Conservation (phyloP, 345 rosid species). For the Noccaea bulbosa region DNA sequence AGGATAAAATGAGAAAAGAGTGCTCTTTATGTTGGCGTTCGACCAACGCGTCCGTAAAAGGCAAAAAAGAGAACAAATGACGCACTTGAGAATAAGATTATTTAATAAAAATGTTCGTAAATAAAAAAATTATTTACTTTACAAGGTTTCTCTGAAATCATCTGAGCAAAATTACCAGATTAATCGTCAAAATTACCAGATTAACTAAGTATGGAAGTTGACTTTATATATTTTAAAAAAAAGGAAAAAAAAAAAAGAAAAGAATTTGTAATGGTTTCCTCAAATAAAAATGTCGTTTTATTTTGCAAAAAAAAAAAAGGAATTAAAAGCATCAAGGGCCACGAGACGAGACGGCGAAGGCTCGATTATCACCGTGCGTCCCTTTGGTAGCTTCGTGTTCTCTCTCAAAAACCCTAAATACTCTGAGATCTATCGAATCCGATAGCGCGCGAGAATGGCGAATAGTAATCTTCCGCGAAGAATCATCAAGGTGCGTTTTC, state of each 20-base stretch:
- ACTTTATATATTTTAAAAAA: no score
- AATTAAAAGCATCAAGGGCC: slow-evolving; percentile 25
- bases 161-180: background rate
- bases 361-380: slow-evolving; percentile 21
- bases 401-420: slow-evolving; percentile 39
- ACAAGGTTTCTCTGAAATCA: background rate
- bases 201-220: no score
- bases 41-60: slow-evolving; percentile 34
- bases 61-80: background rate
- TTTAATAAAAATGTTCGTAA: background rate
- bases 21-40: slow-evolving; percentile 31
- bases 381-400: background rate
- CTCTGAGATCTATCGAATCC: slow-evolving; percentile 32
- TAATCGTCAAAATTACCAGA: background rate
- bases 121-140: background rate
- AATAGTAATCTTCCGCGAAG: slow-evolving; percentile 97
- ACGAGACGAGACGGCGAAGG: slow-evolving; percentile 37
- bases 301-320: background rate
- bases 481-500: slow-evolving; percentile 84
- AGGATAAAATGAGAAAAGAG: background rate
- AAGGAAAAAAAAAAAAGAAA: no score
- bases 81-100: background rate
- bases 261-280: no score
- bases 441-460: slow-evolving; percentile 57
- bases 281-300: background rate